Conservation (phyloP, 176 grass and related monocot species). For the Tillandsia leiboldiana region DNA sequence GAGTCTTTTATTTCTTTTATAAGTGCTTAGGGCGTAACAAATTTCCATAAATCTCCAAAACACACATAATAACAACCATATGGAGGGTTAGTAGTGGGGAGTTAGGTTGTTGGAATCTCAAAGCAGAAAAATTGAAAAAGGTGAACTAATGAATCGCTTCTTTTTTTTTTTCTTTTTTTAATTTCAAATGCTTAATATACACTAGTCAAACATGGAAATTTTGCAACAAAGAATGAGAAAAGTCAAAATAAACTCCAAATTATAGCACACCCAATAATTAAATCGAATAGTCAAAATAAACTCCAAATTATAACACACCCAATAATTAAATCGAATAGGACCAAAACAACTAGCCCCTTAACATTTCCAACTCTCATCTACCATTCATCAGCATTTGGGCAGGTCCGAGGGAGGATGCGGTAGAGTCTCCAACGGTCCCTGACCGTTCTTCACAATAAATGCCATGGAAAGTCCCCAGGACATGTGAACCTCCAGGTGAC, state of each 20-base stretch:
- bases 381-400: conserved; percentile 15
- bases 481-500: conserved; percentile 28
- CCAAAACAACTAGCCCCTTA: background rate
- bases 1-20: too few species aligned
- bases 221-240: background rate
- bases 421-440: conserved; percentile 23
- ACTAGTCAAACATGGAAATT: background rate
- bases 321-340: conserved; percentile 2
- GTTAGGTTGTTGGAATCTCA: background rate
- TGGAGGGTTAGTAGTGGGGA: background rate
- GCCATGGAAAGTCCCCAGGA: conserved; percentile 30
- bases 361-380: conserved; percentile 4
- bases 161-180: too few species aligned
- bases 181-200: background rate
- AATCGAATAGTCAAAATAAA: background rate
- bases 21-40: too few species aligned
- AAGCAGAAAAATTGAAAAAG: background rate
- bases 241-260: background rate
- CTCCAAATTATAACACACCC: background rate
- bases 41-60: too few species aligned
- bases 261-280: background rate
- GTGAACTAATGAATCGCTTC: background rate
- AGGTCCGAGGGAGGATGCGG: conserved; percentile 29
- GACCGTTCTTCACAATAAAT: conserved; percentile 32
- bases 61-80: too few species aligned